Percentiles rank a stretch among this genome's conserved stretches.
Conservation (phyloP, 768 basidiomycete genomes). For the Collybia nuda region DNA sequence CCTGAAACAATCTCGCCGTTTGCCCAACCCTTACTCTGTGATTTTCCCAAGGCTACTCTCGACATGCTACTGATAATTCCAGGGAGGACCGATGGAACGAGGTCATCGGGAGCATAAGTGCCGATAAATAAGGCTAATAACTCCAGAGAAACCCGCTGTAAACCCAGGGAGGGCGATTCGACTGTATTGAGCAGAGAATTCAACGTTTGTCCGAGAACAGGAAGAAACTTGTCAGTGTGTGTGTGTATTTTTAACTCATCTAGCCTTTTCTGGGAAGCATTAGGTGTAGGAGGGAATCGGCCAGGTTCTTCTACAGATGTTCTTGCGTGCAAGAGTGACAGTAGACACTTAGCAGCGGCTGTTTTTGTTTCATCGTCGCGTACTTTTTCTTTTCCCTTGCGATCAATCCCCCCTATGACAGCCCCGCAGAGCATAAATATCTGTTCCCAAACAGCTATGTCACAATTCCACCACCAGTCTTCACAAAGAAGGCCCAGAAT, state of each 20-base stretch:
- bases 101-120: constrained; percentile 50
- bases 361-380: constrained; percentile 82
- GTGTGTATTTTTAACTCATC: constrained; percentile 42
- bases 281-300: constrained; percentile 16
- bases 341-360: constrained; percentile 69
- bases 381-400: constrained; percentile 64
- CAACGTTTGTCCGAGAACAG: constrained; percentile 82
- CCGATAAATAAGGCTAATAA: constrained; percentile 56
- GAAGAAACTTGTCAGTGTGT: constrained; percentile 53
- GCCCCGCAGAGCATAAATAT: constrained; percentile 75
- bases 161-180: constrained; percentile 51
- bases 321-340: constrained; percentile 59
- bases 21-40: constrained; percentile 62
- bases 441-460: constrained; percentile 77
- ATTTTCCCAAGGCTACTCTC: constrained; percentile 62
- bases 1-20: constrained; percentile 66
- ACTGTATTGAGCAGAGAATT: constrained; percentile 66
- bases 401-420: constrained; percentile 62
- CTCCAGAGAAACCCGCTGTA: constrained; percentile 66
- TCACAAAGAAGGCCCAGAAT: constrained; percentile 59
- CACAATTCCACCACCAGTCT: constrained; percentile 86
- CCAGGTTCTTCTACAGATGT: constrained; percentile 34
- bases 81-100: constrained; percentile 73
- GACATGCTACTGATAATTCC: constrained; percentile 80
- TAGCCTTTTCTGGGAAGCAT: constrained; percentile 26